Evolutionary conservation across 1,139 yeast genomes (phyloP), one percentile per base, ranked within the genome.

Genomic region (Yamadazyma dendronema): DNA sequence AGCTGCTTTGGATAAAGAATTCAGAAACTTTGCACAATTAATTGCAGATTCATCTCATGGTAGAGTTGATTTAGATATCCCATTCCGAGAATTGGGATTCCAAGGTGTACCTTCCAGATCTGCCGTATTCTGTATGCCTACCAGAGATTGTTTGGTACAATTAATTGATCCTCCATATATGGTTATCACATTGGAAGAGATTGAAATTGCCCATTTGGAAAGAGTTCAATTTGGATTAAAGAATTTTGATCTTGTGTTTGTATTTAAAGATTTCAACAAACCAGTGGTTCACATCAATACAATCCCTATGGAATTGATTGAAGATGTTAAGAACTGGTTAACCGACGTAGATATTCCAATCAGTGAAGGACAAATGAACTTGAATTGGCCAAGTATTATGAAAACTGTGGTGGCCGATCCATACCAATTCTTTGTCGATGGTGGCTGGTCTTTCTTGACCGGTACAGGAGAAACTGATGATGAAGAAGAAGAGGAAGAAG

Each of bases 61-160:
- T 22, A 62, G 80, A 48, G 71, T 90, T 29, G 96, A 90, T 51
- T 81, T 94, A 41, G 98, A 92, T 62, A 79, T 88, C 35, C 97
- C 99, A 33, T 88, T 92, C 68, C 78, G 97, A 58, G 98, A 94
- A 56, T 75, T 94, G 40, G 99, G 97, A 22, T 92, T 92, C 76
- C 88, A 82, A 49, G 99, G 98, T 75, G 98, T 92, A 15, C 98
- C 98, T 27, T 86, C 84, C 62, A 78, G 98, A 55, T 86, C 97
- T 7, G 86, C 95, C 14, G 97, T 92, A 17, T 81, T 85, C 55
- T 84, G 96, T 75, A 87, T 92, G 79, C 99, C 99, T 25, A 89
- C 98, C 0, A 84, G 97, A 54, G 97, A 92, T 60, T 92, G 97
- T 71, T 75, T 92, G 52, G 85, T 92, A 35, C 97, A 90, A 66